A percentile compares a stretch with the other conserved stretches of the same genome.
These are phyloP conservation scores for Tetramitus jugosus DNA, from an alignment of 208 protist genomes.

Conservation along the genomic window DNA sequence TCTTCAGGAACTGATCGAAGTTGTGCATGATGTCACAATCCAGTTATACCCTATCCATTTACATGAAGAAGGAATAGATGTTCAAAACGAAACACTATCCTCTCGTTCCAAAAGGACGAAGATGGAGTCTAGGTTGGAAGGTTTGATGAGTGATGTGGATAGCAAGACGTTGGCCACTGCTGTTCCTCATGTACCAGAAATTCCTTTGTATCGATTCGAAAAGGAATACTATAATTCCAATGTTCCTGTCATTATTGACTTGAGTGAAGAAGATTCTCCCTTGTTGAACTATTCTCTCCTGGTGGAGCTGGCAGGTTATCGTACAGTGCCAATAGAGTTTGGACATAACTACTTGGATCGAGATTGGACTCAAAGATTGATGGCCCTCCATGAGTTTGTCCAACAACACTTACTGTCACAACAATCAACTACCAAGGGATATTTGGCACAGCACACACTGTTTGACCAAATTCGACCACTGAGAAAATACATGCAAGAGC, in stretches of 20 bases:
- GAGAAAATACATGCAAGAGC: not conserved
- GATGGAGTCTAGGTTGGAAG: not conserved
- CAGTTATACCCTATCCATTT: too few species aligned
- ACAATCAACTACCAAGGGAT: not conserved
- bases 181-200: not conserved
- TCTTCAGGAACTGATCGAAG: not conserved
- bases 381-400: not conserved
- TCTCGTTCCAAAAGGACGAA: not conserved
- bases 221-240: not conserved
- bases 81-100: not conserved
- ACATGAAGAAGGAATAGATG: not conserved
- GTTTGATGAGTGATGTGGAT: too few species aligned
- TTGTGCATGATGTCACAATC: too few species aligned
- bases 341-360: not conserved
- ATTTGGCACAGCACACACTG: conserved; percentile 1
- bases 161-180: not conserved
- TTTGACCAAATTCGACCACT: conserved; percentile 17
- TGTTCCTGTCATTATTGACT: not conserved
- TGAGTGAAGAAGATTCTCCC: not conserved
- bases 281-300: not conserved
- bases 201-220: not conserved
- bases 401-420: not conserved
- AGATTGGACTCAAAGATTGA: conserved; percentile 12
- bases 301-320: not conserved
- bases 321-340: conserved; percentile 11